Evolutionary conservation across 2,329 filamentous ascomycete species (phyloP).

Genomic region (Aureobasidium sp.): DNA sequence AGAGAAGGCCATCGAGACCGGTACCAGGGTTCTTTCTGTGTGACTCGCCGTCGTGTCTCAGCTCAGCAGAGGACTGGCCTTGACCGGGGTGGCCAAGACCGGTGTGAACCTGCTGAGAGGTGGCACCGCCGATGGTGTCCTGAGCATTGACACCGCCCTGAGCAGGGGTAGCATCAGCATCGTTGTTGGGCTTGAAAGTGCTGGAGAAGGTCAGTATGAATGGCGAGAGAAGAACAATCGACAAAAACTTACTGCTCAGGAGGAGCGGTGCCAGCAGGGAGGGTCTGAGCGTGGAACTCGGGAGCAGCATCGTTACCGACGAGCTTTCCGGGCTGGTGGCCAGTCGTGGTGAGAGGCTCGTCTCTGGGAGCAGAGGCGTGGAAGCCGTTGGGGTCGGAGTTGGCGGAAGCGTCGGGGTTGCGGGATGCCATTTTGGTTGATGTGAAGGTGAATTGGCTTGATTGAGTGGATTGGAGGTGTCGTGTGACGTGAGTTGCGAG

Average conservation of each 20-base stretch:
- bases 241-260: constrained; percentile 20
- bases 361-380: constrained; percentile 8
- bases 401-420: neutral
- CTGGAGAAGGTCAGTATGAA: constrained; percentile 13
- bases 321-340: constrained; percentile 27
- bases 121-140: constrained; percentile 45
- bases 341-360: neutral
- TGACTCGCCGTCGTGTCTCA: constrained; percentile 40
- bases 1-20: constrained; percentile 39
- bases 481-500: neutral
- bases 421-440: constrained; percentile 7
- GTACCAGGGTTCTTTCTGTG: constrained; percentile 35
- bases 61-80: constrained; percentile 44
- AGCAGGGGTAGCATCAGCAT: constrained; percentile 35
- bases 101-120: constrained; percentile 47
- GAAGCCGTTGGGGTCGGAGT: constrained; percentile 12
- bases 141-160: constrained; percentile 33
- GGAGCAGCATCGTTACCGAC: constrained; percentile 53
- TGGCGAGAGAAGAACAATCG: neutral
- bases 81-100: constrained; percentile 47
- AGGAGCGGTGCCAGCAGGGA: constrained; percentile 59
- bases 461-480: neutral
- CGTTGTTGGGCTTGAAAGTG: constrained; percentile 40
- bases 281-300: constrained; percentile 57
- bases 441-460: neutral